phyloP scores from a whole-genome alignment of 2,329 filamentous ascomycete species.

The Ceratocystis colombiana region DNA sequence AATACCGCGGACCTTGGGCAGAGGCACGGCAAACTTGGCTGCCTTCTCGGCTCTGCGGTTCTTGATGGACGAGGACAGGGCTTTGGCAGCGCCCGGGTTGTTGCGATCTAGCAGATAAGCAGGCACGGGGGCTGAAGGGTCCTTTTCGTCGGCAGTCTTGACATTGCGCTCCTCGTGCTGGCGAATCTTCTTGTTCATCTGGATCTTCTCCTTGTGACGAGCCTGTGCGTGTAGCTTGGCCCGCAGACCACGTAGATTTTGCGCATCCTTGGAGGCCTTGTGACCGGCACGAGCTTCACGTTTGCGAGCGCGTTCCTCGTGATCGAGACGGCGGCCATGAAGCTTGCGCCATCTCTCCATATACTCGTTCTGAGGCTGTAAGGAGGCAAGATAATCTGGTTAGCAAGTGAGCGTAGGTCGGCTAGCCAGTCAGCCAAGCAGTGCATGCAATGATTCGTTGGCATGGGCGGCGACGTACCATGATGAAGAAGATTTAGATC shows the following conservation, averaged over 20 bases:
- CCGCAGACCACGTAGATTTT: conserved; percentile 81
- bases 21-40: conserved; percentile 79
- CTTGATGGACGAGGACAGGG: conserved; percentile 78
- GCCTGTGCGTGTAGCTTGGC: conserved; percentile 92
- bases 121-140: conserved; percentile 71
- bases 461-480: conserved; percentile 15
- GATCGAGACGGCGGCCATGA: conserved; percentile 52
- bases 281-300: conserved; percentile 78
- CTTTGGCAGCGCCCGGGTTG: conserved; percentile 51
- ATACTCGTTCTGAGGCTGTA: conserved; percentile 56
- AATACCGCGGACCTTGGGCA: conserved; percentile 91
- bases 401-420: conserved; percentile 4
- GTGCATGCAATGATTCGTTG: no score
- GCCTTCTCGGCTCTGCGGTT: conserved; percentile 91
- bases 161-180: conserved; percentile 93
- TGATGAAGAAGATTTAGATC: conserved; percentile 9
- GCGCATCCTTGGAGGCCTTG: conserved; percentile 77
- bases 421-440: no score
- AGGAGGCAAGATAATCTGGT: neutral
- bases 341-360: conserved; percentile 62
- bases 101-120: conserved; percentile 87
- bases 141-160: conserved; percentile 74
- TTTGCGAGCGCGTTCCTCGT: conserved; percentile 86
- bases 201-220: conserved; percentile 94
- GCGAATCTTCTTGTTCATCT: conserved; percentile 91